phyloP scores from a whole-genome alignment of 768 basidiomycete genomes.

The Trametes cingulata region DNA sequence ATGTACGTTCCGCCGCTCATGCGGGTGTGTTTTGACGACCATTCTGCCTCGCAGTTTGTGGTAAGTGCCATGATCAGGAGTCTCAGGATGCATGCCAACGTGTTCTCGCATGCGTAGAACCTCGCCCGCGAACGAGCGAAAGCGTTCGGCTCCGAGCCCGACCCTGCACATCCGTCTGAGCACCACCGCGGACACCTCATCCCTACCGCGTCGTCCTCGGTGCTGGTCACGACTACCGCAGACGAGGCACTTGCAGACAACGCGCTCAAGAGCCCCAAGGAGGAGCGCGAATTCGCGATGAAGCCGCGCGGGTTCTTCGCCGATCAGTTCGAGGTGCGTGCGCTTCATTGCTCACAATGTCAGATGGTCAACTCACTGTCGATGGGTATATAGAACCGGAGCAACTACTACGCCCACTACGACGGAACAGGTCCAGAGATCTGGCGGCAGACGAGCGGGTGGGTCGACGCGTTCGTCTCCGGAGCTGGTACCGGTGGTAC shows the following conservation, averaged over 20 bases:
- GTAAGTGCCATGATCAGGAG: conserved; percentile 41
- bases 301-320: conserved; percentile 88
- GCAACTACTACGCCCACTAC: conserved; percentile 89
- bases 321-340: conserved; percentile 85
- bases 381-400: conserved; percentile 87
- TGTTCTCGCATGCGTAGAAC: conserved; percentile 58
- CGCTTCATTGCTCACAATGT: neutral
- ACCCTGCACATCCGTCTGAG: conserved; percentile 12
- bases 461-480: conserved; percentile 80
- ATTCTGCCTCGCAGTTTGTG: conserved; percentile 65
- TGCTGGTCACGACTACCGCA: conserved; percentile 56
- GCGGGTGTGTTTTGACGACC: no score
- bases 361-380: no score
- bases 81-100: neutral
- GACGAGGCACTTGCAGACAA: conserved; percentile 35
- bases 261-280: conserved; percentile 30
- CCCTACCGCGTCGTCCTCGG: conserved; percentile 46
- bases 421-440: conserved; percentile 93
- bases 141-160: conserved; percentile 56
- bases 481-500: conserved; percentile 98
- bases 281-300: conserved; percentile 43
- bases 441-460: conserved; percentile 87
- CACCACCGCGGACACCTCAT: conserved; percentile 19
- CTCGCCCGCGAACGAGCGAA: conserved; percentile 79
- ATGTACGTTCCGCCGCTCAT: no score